Conservation (phyloP, 768 basidiomycete species). For the Hydnomerulius pinastri region DNA sequence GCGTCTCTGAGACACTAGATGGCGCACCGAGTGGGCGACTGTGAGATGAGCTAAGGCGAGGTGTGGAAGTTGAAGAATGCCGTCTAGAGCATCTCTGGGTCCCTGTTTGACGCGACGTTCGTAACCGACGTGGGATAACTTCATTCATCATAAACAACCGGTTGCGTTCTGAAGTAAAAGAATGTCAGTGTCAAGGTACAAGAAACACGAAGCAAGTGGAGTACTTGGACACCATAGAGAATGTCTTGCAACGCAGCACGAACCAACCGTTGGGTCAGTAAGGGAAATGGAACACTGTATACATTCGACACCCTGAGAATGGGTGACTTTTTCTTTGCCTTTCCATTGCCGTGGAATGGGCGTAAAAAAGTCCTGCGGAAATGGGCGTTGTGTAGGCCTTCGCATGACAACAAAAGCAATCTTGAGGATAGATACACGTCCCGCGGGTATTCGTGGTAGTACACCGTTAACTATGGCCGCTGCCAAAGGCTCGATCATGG, state of each 20-base stretch:
- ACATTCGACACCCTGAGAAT: conserved; percentile 29
- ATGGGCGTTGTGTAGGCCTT: conserved; percentile 30
- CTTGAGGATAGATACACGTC: conserved; percentile 28
- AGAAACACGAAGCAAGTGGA: conserved; percentile 3
- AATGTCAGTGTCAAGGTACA: conserved; percentile 8
- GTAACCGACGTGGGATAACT: conserved; percentile 28
- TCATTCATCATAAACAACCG: conserved; percentile 40
- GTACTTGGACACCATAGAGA: conserved; percentile 52
- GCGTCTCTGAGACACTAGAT: conserved; percentile 1
- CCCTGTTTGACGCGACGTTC: conserved; percentile 3
- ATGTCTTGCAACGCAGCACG: conserved; percentile 50
- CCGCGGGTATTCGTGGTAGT: conserved; percentile 34
- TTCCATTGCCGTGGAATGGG: conserved; percentile 53
- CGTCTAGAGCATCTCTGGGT: conserved; percentile 22
- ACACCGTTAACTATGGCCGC: conserved; percentile 51
- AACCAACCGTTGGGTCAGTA: conserved; percentile 33
- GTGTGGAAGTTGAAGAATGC: conserved; percentile 23
- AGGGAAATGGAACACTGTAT: conserved; percentile 23
- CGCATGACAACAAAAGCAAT: conserved; percentile 31
- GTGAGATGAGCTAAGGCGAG: conserved; percentile 4
- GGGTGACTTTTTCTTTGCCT: conserved; percentile 51
- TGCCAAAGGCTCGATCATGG: conserved; percentile 68
- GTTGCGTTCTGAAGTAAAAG: conserved; percentile 31
- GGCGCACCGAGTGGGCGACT: conserved; percentile 11
- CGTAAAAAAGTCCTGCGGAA: conserved; percentile 55